Evolutionary conservation across 73 alveolate species (phyloP).

Genomic region (Uronychia binucleata): DNA sequence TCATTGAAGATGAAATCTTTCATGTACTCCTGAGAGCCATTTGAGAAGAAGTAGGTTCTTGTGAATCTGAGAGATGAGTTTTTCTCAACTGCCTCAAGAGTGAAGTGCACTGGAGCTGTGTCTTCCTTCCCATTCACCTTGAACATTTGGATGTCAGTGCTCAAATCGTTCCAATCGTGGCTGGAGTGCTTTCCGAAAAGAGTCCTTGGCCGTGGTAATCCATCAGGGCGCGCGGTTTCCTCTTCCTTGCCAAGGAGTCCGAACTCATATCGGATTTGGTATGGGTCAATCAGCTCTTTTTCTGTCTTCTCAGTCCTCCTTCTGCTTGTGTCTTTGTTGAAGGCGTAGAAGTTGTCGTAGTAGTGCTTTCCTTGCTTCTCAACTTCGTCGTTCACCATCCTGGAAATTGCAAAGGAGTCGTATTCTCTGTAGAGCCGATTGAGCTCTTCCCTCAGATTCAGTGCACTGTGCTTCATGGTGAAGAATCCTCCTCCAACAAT

Average conservation of each 20-base stretch:
- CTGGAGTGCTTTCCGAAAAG: constrained; percentile 52
- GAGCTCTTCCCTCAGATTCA: constrained; percentile 54
- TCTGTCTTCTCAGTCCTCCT: constrained; percentile 58
- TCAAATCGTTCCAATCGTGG: constrained; percentile 1
- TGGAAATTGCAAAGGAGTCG: constrained; percentile 52
- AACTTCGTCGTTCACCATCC: constrained; percentile 58
- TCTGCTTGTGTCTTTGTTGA: constrained; percentile 42
- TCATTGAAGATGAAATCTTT: constrained; percentile 42
- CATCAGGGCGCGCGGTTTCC: constrained; percentile 24
- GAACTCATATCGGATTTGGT: constrained; percentile 47
- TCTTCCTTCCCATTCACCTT: constrained; percentile 24
- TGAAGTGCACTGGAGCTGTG: constrained; percentile 47
- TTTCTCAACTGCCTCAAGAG: constrained; percentile 53
- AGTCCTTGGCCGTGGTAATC: constrained; percentile 53
- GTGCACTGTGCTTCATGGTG: constrained; percentile 64
- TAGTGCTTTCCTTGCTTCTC: constrained; percentile 44
- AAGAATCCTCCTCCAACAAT: constrained; percentile 72
- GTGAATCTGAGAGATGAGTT: constrained; percentile 55
- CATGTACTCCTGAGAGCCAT: constrained; percentile 44
- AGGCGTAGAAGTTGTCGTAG: constrained; percentile 55
- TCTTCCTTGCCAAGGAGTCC: constrained; percentile 31
- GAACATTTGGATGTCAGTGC: constrained; percentile 37
- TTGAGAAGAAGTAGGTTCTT: constrained; percentile 52
- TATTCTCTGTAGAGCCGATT: constrained; percentile 45
- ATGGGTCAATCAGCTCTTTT: constrained; percentile 48